Base-by-base conservation (phyloP, 768 basidiomycete species). In the Rickenella mellea region DNA sequence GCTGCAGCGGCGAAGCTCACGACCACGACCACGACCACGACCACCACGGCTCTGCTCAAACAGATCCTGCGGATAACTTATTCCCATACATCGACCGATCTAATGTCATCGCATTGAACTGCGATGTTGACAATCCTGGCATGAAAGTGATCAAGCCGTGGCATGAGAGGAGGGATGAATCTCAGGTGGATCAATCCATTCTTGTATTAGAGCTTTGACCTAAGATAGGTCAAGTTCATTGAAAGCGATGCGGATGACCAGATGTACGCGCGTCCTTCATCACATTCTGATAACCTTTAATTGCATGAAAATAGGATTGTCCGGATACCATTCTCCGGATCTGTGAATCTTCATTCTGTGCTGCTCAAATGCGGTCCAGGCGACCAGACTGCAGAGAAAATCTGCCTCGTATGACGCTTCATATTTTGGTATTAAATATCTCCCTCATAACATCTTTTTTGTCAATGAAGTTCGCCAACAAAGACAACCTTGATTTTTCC, bases 211-310 rank as follows among this genome's bases (percentile, higher is more conserved):
- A 10, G 10, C n/a, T 15, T 38, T 11, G 25, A 38, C 30, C 46
- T 39, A 38, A 43, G 51, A 5, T 25, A 40, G 42, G 30, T 42
- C 19, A 26, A 96, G 91, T 86, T 64, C 47, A 57, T 92, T 45
- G 84, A 91, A 60, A 91, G 88, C 14, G 92, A 96, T 49, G 83
- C 84, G 26, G 92, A 94, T 60, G 91, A 93, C 55, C 84, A 90
- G 59, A 60, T 96, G 87, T 88, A 59, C 52, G 69, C 47, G 37
- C 22, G 19, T 12, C 17, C 9, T 39, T 36, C 22, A 29, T 15
- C 39, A 12, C 21, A 38, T 35, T 27, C 35, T 35, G 21, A 20
- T 25, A 37, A 5, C 11, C 27, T 36, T 19, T 17, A 19, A 4
- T 36, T 36, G 19, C 9, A n/a, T n/a, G n/a, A n/a, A n/a, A 40